Evolutionary conservation across 129 eudicot species (phyloP), one percentile per base, ranked within the genome.

Genomic region (carrot (Daucus carota)): DNA sequence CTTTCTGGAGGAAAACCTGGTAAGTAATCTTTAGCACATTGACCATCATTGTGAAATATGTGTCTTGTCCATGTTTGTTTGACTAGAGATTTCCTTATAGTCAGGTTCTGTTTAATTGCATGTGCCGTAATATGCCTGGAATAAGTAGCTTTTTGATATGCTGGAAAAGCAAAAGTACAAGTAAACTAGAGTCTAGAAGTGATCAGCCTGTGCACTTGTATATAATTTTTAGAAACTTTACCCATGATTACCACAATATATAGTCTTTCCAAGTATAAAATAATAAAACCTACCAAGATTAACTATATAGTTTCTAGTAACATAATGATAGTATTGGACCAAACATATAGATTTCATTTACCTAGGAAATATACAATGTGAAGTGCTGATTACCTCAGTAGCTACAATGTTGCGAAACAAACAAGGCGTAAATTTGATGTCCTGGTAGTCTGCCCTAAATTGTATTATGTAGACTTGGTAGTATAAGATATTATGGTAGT

Each of bases 1-100:
- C 83, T 93, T 44, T 88, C 97, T 69, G 98, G 98, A 54, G 98
- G 98, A 85, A 88, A 85, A 81, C 98, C 98, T 54, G 97, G 98
- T 93, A 80, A 93, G 89, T 71, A 80, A 65, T 65, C 46, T n/a
- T 26, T 12, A 31, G 70, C 36, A 63, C 26, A 31, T 18, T 62
- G 45, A 70, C 15, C 31, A 41, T 20, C 47, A 17, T 78, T 38
- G 16, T 41, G 60, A 12, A 60, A 57, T 75, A 73, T 77, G 43
- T 66, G 24, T 54, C 9, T 65, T 79, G 43, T 69, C 32, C 32
- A 43, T 47, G 17, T 71, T 46, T 78, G 8, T 22, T 74, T 41
- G 60, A 45, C 22, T 40, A 67, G 47, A 72, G 32, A 7, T 13
- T 63, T 4, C 22, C 45, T 31, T 66, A 45, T 16, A 43, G 26